phyloP scores from a whole-genome alignment of 164 flowering plant genomes.

The Magnolia sinica region DNA sequence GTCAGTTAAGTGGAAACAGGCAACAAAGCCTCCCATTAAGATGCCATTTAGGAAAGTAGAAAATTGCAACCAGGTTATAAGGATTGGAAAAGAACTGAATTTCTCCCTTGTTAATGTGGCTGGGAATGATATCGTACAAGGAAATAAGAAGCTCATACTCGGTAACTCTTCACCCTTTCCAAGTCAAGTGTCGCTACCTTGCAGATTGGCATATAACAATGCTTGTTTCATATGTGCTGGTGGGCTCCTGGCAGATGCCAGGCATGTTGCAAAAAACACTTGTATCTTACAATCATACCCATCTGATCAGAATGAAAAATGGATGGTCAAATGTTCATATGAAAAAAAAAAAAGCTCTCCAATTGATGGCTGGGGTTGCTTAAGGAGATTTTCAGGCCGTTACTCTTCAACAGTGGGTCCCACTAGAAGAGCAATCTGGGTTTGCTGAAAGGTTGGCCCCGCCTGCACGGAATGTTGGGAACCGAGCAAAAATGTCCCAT shows the following conservation, averaged over 20 bases:
- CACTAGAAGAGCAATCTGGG: background rate
- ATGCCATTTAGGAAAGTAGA: conserved; percentile 98
- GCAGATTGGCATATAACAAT: background rate
- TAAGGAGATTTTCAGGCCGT: background rate
- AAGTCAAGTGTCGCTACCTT: background rate
- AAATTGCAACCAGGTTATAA: conserved; percentile 85
- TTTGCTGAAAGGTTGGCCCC: background rate
- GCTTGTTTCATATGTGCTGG: background rate
- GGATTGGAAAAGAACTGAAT: conserved; percentile 72
- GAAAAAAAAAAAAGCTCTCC: too few relatives aligned
- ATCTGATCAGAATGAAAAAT: too few relatives aligned
- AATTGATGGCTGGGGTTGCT: background rate
- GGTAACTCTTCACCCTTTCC: conserved; percentile 40
- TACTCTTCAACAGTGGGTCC: background rate
- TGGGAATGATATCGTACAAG: conserved; percentile 90
- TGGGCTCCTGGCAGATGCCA: background rate
- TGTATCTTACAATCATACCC: too few relatives aligned
- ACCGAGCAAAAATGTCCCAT: background rate
- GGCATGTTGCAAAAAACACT: background rate
- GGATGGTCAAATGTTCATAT: too few relatives aligned
- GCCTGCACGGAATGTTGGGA: background rate
- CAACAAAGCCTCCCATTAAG: conserved; percentile 91
- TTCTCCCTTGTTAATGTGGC: conserved; percentile 84
- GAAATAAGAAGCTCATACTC: conserved; percentile 88
- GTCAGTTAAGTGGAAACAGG: conserved; percentile 87